These are phyloP conservation scores for Xylariomycetidae sp. DNA, from an alignment of 2,329 filamentous ascomycete genomes.

Conservation along the genomic window DNA sequence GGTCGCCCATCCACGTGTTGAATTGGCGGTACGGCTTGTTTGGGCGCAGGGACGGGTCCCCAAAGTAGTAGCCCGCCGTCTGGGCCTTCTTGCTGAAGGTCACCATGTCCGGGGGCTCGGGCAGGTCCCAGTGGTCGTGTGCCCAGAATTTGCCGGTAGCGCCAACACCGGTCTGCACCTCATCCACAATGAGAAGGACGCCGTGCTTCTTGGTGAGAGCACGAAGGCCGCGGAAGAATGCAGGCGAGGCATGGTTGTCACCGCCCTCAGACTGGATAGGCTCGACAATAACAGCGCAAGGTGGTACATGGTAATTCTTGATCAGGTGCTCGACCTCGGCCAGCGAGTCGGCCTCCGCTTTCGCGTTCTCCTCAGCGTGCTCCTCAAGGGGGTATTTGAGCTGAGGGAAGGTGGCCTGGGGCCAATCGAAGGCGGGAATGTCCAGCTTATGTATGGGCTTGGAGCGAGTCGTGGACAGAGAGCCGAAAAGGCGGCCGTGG, in stretches of 20 bases:
- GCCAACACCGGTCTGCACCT: slow-evolving; percentile 89
- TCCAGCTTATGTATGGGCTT: slow-evolving; percentile 95
- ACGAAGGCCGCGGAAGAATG: slow-evolving; percentile 81
- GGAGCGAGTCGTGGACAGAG: slow-evolving; percentile 80
- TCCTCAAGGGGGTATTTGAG: slow-evolving; percentile 84
- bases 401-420: slow-evolving; percentile 76
- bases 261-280: slow-evolving; percentile 91
- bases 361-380: slow-evolving; percentile 73
- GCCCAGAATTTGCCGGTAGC: slow-evolving; percentile 95
- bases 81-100: slow-evolving; percentile 96
- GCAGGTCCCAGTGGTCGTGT: slow-evolving; percentile 87
- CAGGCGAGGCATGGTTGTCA: slow-evolving; percentile 85
- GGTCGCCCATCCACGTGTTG: slow-evolving; percentile 97
- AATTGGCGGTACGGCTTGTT: slow-evolving; percentile 96
- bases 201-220: slow-evolving; percentile 70
- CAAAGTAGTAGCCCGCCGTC: slow-evolving; percentile 88
- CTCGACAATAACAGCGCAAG: slow-evolving; percentile 78
- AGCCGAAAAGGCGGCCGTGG: slow-evolving; percentile 86
- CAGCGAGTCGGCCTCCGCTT: slow-evolving; percentile 73
- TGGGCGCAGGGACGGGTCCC: slow-evolving; percentile 70
- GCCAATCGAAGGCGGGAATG: slow-evolving; percentile 93
- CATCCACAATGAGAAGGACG: slow-evolving; percentile 84
- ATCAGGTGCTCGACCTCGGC: slow-evolving; percentile 80
- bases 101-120: slow-evolving; percentile 80
- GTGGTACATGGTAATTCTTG: slow-evolving; percentile 69